Evolutionary conservation across 2,329 filamentous ascomycete genomes (phyloP).

Genomic region (Colletotrichum gigasporum): DNA sequence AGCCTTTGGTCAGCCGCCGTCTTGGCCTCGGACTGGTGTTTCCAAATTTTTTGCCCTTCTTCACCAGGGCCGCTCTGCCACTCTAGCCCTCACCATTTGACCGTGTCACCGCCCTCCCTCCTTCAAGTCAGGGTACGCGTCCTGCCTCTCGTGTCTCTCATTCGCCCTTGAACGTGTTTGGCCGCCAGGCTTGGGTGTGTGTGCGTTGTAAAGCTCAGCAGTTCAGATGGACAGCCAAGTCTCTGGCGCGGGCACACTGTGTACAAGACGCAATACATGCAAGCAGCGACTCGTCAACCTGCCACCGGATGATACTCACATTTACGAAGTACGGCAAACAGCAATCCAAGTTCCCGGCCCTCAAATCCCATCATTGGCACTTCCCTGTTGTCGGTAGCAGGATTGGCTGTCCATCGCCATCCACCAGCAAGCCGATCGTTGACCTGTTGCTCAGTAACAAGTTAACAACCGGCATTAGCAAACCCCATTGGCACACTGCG

Average conservation of each 20-base stretch:
- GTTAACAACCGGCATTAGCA: no score
- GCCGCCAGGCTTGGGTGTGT: constrained; percentile 13
- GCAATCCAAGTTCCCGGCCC: not conserved
- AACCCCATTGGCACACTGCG: not conserved
- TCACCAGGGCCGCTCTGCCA: not conserved
- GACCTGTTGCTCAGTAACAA: constrained; percentile 13
- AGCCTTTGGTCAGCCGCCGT: no score
- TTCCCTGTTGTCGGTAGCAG: not conserved
- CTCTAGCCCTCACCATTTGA: no score
- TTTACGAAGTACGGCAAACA: no score
- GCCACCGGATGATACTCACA: no score
- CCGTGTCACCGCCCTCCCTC: not conserved
- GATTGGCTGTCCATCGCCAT: not conserved
- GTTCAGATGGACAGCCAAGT: constrained; percentile 3
- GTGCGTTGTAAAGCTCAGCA: not conserved
- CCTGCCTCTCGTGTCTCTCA: constrained; percentile 10
- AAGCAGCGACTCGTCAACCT: no score
- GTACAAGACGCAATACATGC: not conserved
- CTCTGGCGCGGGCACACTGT: constrained; percentile 9
- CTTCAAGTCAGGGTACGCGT: constrained; percentile 19
- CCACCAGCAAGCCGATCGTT: constrained; percentile 5
- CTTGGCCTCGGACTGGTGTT: no score
- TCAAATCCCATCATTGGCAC: not conserved
- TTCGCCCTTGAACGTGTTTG: constrained; percentile 22
- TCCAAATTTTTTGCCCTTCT: no score